phyloP scores from a whole-genome alignment of 2,329 filamentous ascomycete genomes.

The Penicillium sp. region DNA sequence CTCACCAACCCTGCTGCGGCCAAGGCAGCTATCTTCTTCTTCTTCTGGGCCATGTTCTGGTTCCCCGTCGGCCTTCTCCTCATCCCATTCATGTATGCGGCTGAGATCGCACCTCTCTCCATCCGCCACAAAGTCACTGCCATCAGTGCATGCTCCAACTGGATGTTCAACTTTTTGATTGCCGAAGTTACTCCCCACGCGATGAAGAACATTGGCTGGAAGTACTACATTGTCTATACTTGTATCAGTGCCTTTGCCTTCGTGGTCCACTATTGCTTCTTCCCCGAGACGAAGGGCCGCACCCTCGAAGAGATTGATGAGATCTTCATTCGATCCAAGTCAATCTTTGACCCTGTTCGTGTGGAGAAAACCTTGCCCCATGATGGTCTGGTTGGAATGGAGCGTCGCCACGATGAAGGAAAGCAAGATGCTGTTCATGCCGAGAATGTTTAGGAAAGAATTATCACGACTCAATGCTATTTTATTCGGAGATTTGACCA shows the following conservation, averaged over 20 bases:
- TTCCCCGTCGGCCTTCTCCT: slow-evolving; percentile 63
- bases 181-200: slow-evolving; percentile 43
- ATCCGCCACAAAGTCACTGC: slow-evolving; percentile 56
- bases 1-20: slow-evolving; percentile 50
- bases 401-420: too few species aligned
- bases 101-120: slow-evolving; percentile 56
- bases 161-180: slow-evolving; percentile 45
- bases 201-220: slow-evolving; percentile 52
- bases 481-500: too few species aligned
- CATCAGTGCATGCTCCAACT: slow-evolving; percentile 55
- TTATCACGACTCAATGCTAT: too few species aligned
- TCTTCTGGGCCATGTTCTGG: slow-evolving; percentile 65
- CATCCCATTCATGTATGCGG: slow-evolving; percentile 59
- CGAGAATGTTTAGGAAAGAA: too few species aligned
- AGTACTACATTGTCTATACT: slow-evolving; percentile 51
- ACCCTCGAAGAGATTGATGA: slow-evolving; percentile 45
- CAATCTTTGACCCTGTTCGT: slow-evolving; percentile 31
- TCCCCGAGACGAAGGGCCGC: slow-evolving; percentile 44
- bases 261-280: slow-evolving; percentile 40
- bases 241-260: slow-evolving; percentile 42
- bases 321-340: slow-evolving; percentile 39
- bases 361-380: slow-evolving; percentile 9
- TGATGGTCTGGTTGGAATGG: too few species aligned
- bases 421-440: too few species aligned
- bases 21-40: slow-evolving; percentile 58